These are phyloP conservation scores for Monosporascus sp. DNA, from an alignment of 2,329 filamentous ascomycete species.

Conservation along the genomic window DNA sequence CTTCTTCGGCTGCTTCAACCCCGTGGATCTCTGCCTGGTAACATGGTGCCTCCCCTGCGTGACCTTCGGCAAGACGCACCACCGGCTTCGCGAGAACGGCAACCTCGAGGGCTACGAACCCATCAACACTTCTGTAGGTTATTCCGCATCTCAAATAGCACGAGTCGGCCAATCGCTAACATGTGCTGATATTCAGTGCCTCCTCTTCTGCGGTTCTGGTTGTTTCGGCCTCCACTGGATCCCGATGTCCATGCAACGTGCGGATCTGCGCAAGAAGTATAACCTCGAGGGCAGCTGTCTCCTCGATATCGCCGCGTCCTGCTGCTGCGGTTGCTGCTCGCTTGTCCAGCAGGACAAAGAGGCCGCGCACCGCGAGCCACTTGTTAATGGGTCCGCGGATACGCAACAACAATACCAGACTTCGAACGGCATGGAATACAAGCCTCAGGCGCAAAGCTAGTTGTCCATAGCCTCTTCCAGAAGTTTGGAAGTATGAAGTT, in stretches of 20 bases:
- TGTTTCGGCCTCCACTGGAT: conserved; percentile 38
- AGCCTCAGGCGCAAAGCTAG: not conserved
- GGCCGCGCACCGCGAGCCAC: conserved; percentile 30
- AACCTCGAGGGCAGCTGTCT: conserved; percentile 40
- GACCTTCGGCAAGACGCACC: conserved; percentile 42
- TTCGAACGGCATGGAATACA: not conserved
- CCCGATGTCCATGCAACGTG: conserved; percentile 40
- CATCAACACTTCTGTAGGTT: conserved; percentile 41
- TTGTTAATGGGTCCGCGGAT: not conserved
- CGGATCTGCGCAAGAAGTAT: conserved; percentile 39
- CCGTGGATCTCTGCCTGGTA: conserved; percentile 39
- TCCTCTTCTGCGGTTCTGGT: conserved; percentile 36
- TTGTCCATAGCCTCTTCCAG: no score
- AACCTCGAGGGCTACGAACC: conserved; percentile 39
- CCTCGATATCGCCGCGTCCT: conserved; percentile 35
- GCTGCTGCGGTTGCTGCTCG: conserved; percentile 41
- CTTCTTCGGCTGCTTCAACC: conserved; percentile 41
- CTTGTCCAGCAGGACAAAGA: conserved; percentile 46
- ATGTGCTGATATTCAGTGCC: conserved; percentile 26
- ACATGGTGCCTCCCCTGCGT: conserved; percentile 42
- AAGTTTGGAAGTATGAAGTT: no score
- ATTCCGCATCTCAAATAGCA: no score
- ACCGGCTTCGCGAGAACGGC: conserved; percentile 36
- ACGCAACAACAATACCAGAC: not conserved
- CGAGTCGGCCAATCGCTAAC: not conserved